Base-by-base conservation (phyloP, 2,329 filamentous ascomycete genomes). In the Bipolaris zeicola region DNA sequence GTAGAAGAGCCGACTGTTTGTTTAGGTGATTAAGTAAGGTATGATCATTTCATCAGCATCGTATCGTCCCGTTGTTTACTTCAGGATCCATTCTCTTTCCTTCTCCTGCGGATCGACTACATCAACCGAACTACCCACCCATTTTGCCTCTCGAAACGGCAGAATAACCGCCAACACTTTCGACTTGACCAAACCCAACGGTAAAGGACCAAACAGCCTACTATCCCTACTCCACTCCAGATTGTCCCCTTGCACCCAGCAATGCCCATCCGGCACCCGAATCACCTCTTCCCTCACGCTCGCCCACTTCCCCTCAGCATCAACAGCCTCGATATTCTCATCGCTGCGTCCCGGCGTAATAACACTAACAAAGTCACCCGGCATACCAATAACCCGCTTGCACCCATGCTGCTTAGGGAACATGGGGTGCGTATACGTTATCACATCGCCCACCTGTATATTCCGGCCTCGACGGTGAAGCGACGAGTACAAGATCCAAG, bases 231-330 rank as follows among this genome's bases (percentile, higher is more conserved):
- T 97, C 68, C 85, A 89, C 3, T 86, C 82, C 59, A 96, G 72
- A 75, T 98, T 98, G 76, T 99, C 95, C 2, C 95, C 95, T 2
- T 87, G 85, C 6, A 97, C 80, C 86, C 92, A 98, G 69, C 92
- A 96, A 80, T 99, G 95, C 1, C 95, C 95, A 70, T 90, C 82
- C 0, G 95, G 95, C 14, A 99, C 90, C 81, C 90, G 87, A 16
- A 92, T 82, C 85, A 91, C 88, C 47, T 67, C 65, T 39, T 76
- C 72, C 37, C 57, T 69, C 7, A 73, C 58, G 26, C 52, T 64
- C 18, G 66, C 66, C 65, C 65, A 73, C 48, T 70, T 67, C 1
- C 65, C 65, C 6, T 71, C 67, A 1, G 51, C 55, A 31, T 64
- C 65, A 14, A 54, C 52, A n/a, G 66, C 62, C 11, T 60, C 57